Base-by-base conservation (phyloP, 257 asterid species). In the Solanum medicagineum region DNA sequence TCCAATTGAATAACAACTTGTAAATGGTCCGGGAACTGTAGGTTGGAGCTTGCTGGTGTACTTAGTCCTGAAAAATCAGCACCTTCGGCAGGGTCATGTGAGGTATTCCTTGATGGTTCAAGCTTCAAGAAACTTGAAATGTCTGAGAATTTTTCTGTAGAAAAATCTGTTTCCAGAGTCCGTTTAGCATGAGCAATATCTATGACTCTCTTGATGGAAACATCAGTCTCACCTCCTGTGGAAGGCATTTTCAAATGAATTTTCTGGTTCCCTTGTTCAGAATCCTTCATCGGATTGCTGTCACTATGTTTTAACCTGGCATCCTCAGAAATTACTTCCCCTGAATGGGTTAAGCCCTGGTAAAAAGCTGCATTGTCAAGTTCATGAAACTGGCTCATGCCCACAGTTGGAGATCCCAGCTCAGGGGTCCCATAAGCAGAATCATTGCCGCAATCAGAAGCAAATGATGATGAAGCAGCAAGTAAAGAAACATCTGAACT, bases 371-470 rank as follows among this genome's bases (percentile, higher is more conserved):
- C 74, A 60, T 84, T 90, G 75, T 85, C 83, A 85, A 60, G 36
- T 62, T 88, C 89, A 74, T 87, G 62, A 83, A 51, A 29, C 14
- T 40, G 69, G 24, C 81, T 87, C 65, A 69, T 77, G 47, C 81
- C 86, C 81, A 68, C 51, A 24, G 80, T 83, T 56, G 87, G 89
- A 19, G 90, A 81, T 53, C 70, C 91, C 49, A 81, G 85, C 40
- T 88, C 93, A 87, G 93, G 87, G 83, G 90, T 81, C 87, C 87
- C 89, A 81, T 54, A 81, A 84, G 84, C 84, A 85, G 90, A 89
- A 80, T 85, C 92, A 69, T 86, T 87, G 47, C 83, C 81, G 62
- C 19, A 40, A 82, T 83, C 91, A 70, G 93, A 87, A 79, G 87
- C 75, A 49, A 86, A 45, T 59, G 91, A 87, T 80, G 88, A 85